Evolutionary conservation across 2,329 filamentous ascomycete species (phyloP).

Genomic region (Paracoccidioides lutzii): DNA sequence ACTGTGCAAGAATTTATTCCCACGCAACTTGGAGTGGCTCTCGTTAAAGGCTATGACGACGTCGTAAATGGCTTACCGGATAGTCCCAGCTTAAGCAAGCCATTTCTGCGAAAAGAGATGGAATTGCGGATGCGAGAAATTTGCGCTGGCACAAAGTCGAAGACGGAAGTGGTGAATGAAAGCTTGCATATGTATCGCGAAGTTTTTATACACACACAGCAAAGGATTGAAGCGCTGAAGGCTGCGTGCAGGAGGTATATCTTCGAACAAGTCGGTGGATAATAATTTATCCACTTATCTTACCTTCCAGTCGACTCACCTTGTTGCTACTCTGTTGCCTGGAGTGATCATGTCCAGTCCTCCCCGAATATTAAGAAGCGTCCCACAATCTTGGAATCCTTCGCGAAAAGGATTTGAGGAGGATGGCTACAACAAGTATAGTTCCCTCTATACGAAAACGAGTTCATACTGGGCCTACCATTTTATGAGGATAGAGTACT

Average conservation of each 20-base stretch:
- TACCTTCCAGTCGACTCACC: too few species aligned
- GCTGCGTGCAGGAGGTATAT: slow-evolving; percentile 47
- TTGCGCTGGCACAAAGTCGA: slow-evolving; percentile 71
- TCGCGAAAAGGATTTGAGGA: too few species aligned
- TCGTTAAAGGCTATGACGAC: slow-evolving; percentile 88
- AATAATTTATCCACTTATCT: not conserved
- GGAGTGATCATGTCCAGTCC: too few species aligned
- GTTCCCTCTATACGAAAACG: too few species aligned
- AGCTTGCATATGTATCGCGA: slow-evolving; percentile 76
- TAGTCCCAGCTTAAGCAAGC: slow-evolving; percentile 67
- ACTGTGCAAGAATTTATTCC: slow-evolving; percentile 77
- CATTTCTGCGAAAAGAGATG: slow-evolving; percentile 95
- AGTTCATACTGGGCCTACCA: too few species aligned
- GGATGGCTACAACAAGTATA: too few species aligned
- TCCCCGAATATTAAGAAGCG: too few species aligned
- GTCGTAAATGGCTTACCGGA: slow-evolving; percentile 69
- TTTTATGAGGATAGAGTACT: too few species aligned
- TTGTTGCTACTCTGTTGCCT: too few species aligned
- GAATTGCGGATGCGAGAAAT: slow-evolving; percentile 94
- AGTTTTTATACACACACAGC: slow-evolving; percentile 70
- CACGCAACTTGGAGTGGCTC: slow-evolving; percentile 75
- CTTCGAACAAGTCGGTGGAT: slow-evolving; percentile 17
- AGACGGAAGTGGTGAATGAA: slow-evolving; percentile 62
- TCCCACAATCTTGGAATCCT: too few species aligned
- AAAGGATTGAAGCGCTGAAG: slow-evolving; percentile 55